These are phyloP conservation scores for Cyclocybe aegerita DNA, from an alignment of 768 basidiomycete genomes.

Conservation along the genomic window DNA sequence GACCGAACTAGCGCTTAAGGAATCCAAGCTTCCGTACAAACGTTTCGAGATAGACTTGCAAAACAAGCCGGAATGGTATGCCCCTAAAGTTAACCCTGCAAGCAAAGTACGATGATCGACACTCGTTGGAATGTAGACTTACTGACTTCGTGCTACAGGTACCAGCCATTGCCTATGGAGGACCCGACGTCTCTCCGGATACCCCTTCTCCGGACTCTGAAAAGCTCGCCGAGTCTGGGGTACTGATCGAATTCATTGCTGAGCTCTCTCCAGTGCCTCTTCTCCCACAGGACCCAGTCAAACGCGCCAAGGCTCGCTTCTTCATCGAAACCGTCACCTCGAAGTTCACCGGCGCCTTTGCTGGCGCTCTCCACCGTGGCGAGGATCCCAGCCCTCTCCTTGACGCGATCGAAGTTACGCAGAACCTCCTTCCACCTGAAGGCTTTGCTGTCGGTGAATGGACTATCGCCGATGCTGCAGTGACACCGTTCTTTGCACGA, in stretches of 20 bases:
- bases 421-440: conserved; percentile 46
- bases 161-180: conserved; percentile 62
- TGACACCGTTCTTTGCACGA: conserved; percentile 63
- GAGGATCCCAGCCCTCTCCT: conserved; percentile 41
- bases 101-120: conserved; percentile 46
- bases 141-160: conserved; percentile 32
- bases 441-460: conserved; percentile 50
- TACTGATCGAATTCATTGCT: conserved; percentile 66
- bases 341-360: conserved; percentile 40
- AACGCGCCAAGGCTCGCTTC: conserved; percentile 59
- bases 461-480: conserved; percentile 62
- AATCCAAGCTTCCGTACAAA: conserved; percentile 48
- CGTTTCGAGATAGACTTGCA: conserved; percentile 56
- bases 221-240: conserved; percentile 64
- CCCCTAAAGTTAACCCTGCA: conserved; percentile 61
- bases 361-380: conserved; percentile 34
- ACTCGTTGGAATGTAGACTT: neutral
- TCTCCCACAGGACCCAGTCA: conserved; percentile 54
- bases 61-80: conserved; percentile 74
- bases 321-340: conserved; percentile 57
- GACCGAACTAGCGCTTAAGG: conserved; percentile 62
- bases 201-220: conserved; percentile 57
- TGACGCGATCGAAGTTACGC: conserved; percentile 43
- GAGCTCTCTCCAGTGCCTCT: conserved; percentile 51
- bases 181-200: conserved; percentile 53